Percentiles rank a stretch among this genome's conserved stretches.
Conservation (phyloP, 768 basidiomycete species). For the Omphalotus guepiniiformis region DNA sequence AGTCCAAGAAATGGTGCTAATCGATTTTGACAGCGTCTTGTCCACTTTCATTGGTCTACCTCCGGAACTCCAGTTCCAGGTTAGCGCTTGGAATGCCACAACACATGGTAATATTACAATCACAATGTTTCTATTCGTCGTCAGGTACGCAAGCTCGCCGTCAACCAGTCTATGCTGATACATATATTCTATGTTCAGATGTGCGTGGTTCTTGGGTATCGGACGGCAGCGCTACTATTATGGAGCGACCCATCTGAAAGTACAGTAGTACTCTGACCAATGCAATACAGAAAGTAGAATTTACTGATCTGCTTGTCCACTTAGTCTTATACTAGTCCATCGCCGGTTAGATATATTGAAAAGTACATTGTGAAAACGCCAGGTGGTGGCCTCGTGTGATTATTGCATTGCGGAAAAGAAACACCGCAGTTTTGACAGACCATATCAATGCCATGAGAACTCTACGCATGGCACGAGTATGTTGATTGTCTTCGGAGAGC, state of each 20-base stretch:
- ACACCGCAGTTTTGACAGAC: too few relatives aligned
- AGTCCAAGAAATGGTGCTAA: neutral
- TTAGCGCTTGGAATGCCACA: constrained; percentile 61
- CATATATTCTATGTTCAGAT: constrained; percentile 25
- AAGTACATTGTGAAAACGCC: too few relatives aligned
- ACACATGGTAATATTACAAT: constrained; percentile 77
- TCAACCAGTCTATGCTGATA: neutral
- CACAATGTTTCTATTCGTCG: constrained; percentile 48
- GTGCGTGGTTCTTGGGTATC: constrained; percentile 54
- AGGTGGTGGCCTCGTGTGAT: too few relatives aligned
- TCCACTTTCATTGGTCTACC: constrained; percentile 59
- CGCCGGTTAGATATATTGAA: too few relatives aligned
- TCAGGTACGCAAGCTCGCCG: constrained; percentile 40
- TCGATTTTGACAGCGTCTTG: constrained; percentile 40
- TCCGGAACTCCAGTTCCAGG: constrained; percentile 42
- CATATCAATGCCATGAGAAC: too few relatives aligned
- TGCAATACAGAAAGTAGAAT: too few relatives aligned
- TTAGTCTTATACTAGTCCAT: too few relatives aligned
- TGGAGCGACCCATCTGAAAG: constrained; percentile 15
- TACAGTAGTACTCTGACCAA: too few relatives aligned
- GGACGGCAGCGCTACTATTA: constrained; percentile 43
- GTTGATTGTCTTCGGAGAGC: too few relatives aligned
- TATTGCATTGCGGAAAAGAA: too few relatives aligned
- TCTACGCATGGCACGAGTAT: too few relatives aligned
- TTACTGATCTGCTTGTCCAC: too few relatives aligned